phyloP scores from a whole-genome alignment of 2,329 filamentous ascomycete genomes.

The Mycosphaerelloides madeirae region DNA sequence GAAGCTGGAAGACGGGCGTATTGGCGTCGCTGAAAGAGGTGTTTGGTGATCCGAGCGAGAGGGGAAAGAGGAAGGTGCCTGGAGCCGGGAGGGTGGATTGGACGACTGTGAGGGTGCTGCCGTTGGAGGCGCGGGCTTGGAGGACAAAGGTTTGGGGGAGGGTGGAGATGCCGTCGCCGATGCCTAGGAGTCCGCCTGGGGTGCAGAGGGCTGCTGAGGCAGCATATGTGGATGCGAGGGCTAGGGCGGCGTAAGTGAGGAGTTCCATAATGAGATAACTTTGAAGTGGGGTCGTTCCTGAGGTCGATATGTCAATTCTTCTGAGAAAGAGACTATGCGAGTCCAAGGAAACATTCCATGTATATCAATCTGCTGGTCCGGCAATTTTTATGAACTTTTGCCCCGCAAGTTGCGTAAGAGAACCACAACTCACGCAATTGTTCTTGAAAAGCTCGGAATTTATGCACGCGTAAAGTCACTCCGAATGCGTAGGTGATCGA shows the following conservation, averaged over 20 bases:
- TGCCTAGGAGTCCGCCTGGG: not conserved
- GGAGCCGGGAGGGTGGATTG: not conserved
- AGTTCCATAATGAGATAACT: not conserved
- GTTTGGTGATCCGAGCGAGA: not conserved
- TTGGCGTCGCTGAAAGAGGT: not conserved
- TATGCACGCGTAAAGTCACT: no score
- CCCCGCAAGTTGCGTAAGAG: not conserved
- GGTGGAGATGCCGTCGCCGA: not conserved
- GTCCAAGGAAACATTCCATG: no score
- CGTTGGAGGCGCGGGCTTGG: not conserved
- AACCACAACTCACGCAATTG: not conserved
- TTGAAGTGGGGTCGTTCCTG: not conserved
- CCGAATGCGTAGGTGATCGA: no score
- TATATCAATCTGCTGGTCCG: no score
- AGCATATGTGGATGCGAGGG: not conserved
- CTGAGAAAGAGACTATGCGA: no score
- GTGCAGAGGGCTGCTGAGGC: not conserved
- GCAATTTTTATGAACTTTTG: no score
- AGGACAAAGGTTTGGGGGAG: not conserved
- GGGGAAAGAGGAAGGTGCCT: conserved; percentile 3
- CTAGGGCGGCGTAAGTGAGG: not conserved
- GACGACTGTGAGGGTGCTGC: not conserved
- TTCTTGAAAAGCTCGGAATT: no score
- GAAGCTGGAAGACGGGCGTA: not conserved
- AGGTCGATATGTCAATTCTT: no score